These are phyloP conservation scores for Volvox africanus DNA, from an alignment of 139 green algal species.

Conservation along the genomic window DNA sequence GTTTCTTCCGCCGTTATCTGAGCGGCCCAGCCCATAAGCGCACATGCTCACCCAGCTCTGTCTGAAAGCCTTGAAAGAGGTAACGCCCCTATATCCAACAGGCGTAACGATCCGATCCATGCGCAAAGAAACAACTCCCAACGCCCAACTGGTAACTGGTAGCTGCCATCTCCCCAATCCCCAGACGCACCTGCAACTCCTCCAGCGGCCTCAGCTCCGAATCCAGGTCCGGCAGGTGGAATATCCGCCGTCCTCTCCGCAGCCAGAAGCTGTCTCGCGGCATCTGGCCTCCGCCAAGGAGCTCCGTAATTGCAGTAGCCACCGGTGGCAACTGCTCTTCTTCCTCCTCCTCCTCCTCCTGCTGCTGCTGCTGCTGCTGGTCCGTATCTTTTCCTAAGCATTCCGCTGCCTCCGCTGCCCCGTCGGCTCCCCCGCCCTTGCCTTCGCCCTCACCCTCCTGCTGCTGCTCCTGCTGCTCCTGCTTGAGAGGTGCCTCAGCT, in stretches of 20 bases:
- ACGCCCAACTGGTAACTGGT: too few species aligned
- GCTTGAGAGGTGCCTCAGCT: not conserved
- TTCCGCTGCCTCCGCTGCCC: not conserved
- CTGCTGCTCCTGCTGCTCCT: not conserved
- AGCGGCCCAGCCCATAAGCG: too few species aligned
- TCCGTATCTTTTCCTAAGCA: not conserved
- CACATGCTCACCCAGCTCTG: too few species aligned
- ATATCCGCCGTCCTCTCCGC: not conserved
- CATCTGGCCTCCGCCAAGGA: slow-evolving; percentile 5
- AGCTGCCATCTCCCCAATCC: too few species aligned
- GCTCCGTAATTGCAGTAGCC: slow-evolving; percentile 36
- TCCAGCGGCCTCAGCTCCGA: not conserved
- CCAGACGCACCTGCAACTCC: slow-evolving; percentile 17
- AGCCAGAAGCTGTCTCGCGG: slow-evolving; percentile 36
- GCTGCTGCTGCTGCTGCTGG: not conserved
- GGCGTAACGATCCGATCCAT: too few species aligned
- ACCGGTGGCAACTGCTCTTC: slow-evolving; percentile 29
- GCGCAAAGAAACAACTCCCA: too few species aligned
- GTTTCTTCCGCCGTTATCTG: too few species aligned
- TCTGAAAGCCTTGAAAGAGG: too few species aligned
- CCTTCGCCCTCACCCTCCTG: not conserved
- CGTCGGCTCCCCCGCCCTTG: not conserved
- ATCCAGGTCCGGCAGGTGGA: not conserved
- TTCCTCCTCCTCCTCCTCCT: not conserved
- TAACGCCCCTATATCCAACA: too few species aligned